Evolutionary conservation across 2,329 filamentous ascomycete species (phyloP).

Genomic region (Cercospora brassicicola): DNA sequence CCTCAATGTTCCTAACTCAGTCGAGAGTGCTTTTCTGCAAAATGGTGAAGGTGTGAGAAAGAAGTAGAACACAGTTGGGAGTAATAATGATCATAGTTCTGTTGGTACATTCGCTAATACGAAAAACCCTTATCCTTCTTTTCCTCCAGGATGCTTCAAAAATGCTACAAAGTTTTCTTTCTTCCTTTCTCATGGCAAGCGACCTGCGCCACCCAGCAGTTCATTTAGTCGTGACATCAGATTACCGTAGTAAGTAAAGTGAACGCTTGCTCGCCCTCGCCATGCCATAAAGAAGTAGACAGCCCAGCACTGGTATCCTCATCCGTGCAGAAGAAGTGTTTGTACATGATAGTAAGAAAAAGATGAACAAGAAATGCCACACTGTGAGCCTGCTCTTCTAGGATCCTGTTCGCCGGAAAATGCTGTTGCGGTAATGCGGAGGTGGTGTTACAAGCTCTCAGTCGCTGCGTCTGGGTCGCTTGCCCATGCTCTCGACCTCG

Average conservation of each 20-base stretch:
- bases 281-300: not conserved
- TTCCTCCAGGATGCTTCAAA: not conserved
- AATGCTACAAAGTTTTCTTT: not conserved
- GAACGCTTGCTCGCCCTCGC: not conserved
- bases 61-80: not conserved
- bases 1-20: too few relatives aligned
- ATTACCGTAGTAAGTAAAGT: not conserved
- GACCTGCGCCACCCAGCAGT: not conserved
- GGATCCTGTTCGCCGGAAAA: not conserved
- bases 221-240: not conserved
- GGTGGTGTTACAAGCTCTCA: conserved; percentile 7
- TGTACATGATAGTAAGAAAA: not conserved
- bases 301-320: not conserved
- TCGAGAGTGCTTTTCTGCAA: too few relatives aligned
- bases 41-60: too few relatives aligned
- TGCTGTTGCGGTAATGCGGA: not conserved
- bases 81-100: not conserved
- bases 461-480: conserved; percentile 49
- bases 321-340: not conserved
- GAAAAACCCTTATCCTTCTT: not conserved
- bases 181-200: not conserved
- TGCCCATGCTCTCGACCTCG: conserved; percentile 78
- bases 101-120: not conserved
- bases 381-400: not conserved
- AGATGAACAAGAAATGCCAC: not conserved